Evolutionary conservation across 2,329 filamentous ascomycete species (phyloP).

Genomic region (Endoconidiophora laricicola): DNA sequence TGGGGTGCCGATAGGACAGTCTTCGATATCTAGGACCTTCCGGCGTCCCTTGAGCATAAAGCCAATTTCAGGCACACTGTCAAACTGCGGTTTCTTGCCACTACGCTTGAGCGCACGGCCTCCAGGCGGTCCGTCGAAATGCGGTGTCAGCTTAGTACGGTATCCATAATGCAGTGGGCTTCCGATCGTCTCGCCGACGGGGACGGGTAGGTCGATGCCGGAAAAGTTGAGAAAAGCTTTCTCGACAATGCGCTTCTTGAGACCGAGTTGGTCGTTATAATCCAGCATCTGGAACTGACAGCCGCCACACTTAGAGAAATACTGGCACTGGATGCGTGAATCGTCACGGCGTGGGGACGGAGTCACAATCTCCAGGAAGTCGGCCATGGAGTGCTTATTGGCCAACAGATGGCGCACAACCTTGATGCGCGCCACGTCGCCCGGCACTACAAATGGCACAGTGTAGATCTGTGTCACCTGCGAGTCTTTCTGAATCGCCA

Average conservation of each 20-base stretch:
- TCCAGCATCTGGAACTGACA: constrained; percentile 97
- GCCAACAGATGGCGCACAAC: constrained; percentile 53
- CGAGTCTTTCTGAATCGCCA: constrained; percentile 43
- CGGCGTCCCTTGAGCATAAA: constrained; percentile 78
- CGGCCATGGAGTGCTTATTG: constrained; percentile 57
- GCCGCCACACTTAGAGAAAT: constrained; percentile 75
- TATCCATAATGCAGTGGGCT: constrained; percentile 87
- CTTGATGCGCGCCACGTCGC: constrained; percentile 64
- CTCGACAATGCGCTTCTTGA: constrained; percentile 75
- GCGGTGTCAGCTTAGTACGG: constrained; percentile 89
- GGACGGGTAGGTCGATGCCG: constrained; percentile 49
- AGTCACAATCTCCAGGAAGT: constrained; percentile 62
- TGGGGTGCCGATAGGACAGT: constrained; percentile 87
- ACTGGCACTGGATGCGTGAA: constrained; percentile 59
- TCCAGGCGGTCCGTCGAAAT: constrained; percentile 67
- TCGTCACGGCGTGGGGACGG: constrained; percentile 66
- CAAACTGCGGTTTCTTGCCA: constrained; percentile 31
- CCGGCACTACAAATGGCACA: constrained; percentile 75
- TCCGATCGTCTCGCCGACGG: constrained; percentile 72
- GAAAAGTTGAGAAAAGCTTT: constrained; percentile 90
- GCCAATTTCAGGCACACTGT: constrained; percentile 61
- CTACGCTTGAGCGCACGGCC: constrained; percentile 31
- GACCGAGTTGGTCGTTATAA: constrained; percentile 66
- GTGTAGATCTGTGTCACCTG: constrained; percentile 56
- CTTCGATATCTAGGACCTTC: constrained; percentile 80